Percentiles rank a stretch among this genome's conserved stretches.
These are phyloP conservation scores for Gonapodya sp. DNA, from an alignment of 192 early-diverging fungal genomes.

Conservation along the genomic window DNA sequence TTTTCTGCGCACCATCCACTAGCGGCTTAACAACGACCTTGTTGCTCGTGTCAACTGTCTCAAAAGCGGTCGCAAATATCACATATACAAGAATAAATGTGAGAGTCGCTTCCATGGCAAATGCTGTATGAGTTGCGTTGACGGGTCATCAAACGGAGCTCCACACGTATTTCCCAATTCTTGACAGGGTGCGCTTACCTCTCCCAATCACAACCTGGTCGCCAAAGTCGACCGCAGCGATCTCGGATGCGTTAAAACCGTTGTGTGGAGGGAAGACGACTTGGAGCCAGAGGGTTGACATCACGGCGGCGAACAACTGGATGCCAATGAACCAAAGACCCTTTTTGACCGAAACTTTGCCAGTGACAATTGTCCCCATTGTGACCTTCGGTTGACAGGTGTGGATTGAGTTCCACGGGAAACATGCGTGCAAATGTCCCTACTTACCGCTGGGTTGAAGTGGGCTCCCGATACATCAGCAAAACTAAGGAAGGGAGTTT, in stretches of 20 bases:
- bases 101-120: conserved; percentile 46
- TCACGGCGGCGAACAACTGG: conserved; percentile 39
- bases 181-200: not conserved
- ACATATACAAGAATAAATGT: conserved; percentile 55
- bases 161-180: not conserved
- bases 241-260: conserved; percentile 28
- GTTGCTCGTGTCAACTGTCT: conserved; percentile 47
- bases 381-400: too few relatives aligned
- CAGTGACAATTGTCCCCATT: conserved; percentile 45
- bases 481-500: conserved; percentile 22
- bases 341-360: conserved; percentile 43
- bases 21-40: conserved; percentile 27
- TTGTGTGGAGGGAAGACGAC: conserved; percentile 40
- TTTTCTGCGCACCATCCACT: conserved; percentile 12
- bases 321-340: conserved; percentile 46
- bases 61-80: conserved; percentile 55
- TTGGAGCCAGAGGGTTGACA: conserved; percentile 33
- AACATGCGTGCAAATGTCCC: not conserved
- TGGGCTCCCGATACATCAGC: conserved; percentile 57
- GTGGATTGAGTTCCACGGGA: conserved; percentile 21
- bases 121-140: conserved; percentile 22
- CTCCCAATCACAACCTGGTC: conserved; percentile 20
- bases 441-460: conserved; percentile 36
- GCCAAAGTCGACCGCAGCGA: conserved; percentile 28
- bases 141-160: not conserved